Evolutionary conservation across 495 filamentous ascomycete genomes (phyloP).

Genomic region (Ascobolus immersus): DNA sequence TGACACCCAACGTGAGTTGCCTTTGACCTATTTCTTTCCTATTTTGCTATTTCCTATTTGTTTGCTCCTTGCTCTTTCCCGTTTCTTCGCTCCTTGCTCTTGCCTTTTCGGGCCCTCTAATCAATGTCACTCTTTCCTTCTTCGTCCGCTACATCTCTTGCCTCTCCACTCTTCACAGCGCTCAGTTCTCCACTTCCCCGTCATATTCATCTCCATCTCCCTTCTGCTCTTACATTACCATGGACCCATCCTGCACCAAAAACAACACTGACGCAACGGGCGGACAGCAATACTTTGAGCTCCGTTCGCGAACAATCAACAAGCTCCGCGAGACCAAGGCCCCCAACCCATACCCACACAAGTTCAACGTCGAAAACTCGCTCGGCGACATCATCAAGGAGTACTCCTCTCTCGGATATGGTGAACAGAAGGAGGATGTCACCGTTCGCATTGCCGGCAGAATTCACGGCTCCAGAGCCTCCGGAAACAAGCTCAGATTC

Average conservation of each 20-base stretch:
- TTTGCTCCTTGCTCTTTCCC: not conserved
- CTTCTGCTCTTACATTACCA: too few species aligned
- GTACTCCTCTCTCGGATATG: slow-evolving; percentile 54
- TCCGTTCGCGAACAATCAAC: slow-evolving; percentile 61
- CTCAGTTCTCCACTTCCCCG: too few species aligned
- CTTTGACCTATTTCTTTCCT: not conserved
- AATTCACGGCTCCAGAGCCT: slow-evolving; percentile 67
- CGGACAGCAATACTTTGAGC: slow-evolving; percentile 88
- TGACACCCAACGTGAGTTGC: slow-evolving; percentile 63
- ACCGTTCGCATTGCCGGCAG: slow-evolving; percentile 53
- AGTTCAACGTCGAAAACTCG: slow-evolving; percentile 68
- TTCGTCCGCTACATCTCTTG: too few species aligned
- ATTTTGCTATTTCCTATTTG: not conserved
- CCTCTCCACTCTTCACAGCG: too few species aligned
- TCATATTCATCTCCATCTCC: too few species aligned
- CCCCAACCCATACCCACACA: slow-evolving; percentile 88
- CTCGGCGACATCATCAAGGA: slow-evolving; percentile 50
- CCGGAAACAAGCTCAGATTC: slow-evolving; percentile 69
- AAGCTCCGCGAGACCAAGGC: slow-evolving; percentile 57
- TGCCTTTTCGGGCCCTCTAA: too few species aligned
- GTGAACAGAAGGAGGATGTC: slow-evolving; percentile 49
- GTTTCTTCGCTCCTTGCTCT: too few species aligned
- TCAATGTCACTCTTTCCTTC: too few species aligned
- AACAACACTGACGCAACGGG: slow-evolving; percentile 1
- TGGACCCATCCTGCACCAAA: too few species aligned